Evolutionary conservation across 2,329 filamentous ascomycete species (phyloP).

Genomic region (Dryadomyces sulphureus): DNA sequence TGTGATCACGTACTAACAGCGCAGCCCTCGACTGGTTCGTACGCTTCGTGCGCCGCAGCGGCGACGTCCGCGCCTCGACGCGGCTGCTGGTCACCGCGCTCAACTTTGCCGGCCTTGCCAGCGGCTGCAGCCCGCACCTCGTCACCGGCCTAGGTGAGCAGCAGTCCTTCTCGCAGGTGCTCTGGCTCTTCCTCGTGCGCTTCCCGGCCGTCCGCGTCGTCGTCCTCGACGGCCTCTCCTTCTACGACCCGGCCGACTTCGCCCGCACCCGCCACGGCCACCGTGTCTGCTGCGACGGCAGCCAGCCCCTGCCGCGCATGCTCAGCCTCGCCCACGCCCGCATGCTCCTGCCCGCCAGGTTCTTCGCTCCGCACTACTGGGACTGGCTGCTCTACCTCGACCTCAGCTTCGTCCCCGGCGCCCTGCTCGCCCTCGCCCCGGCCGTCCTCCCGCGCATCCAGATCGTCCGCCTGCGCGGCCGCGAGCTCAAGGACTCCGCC

Average conservation of each 20-base stretch:
- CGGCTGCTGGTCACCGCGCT: constrained; percentile 29
- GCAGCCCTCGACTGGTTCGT: constrained; percentile 35
- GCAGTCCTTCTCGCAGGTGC: constrained; percentile 22
- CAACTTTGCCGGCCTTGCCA: constrained; percentile 30
- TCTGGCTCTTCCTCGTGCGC: constrained; percentile 21
- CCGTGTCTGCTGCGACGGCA: constrained; percentile 1
- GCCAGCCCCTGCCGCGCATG: constrained; percentile 18
- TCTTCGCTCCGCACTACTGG: constrained; percentile 24
- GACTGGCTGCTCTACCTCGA: constrained; percentile 35
- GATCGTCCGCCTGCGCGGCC: constrained; percentile 33
- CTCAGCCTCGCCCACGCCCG: constrained; percentile 30
- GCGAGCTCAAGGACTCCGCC: constrained; percentile 29
- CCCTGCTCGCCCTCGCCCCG: constrained; percentile 19
- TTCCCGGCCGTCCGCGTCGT: constrained; percentile 32
- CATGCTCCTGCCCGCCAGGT: constrained; percentile 22
- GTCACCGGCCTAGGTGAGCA: constrained; percentile 23
- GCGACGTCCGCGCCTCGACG: constrained; percentile 20
- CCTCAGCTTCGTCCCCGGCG: constrained; percentile 32
- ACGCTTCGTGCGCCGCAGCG: constrained; percentile 27
- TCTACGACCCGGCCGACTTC: constrained; percentile 27
- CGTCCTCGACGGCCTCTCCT: constrained; percentile 30
- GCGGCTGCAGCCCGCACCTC: constrained; percentile 24
- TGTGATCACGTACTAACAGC: neutral
- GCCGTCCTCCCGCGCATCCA: constrained; percentile 29
- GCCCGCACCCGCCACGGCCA: neutral